Evolutionary conservation across 768 basidiomycete species (phyloP).

Genomic region (Phanerochaete sordida): DNA sequence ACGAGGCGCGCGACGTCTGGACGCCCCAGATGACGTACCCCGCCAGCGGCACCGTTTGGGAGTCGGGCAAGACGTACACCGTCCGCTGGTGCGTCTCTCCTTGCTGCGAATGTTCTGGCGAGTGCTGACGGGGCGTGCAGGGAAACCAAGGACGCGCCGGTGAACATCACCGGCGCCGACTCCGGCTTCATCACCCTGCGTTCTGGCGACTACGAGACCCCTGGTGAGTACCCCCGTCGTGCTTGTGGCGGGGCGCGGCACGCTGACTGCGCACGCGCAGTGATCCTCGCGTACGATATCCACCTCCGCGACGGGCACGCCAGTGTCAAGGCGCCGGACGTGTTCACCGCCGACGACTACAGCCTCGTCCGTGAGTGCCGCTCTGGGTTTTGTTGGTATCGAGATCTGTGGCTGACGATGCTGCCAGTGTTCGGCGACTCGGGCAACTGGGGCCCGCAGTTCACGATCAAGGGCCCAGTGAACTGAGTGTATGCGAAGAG

Average conservation of each 20-base stretch:
- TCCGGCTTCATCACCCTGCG: constrained; percentile 8
- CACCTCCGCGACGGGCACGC: constrained; percentile 5
- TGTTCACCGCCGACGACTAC: background rate
- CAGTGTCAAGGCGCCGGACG: background rate
- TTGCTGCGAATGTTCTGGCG: no score
- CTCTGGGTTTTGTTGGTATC: constrained; percentile 32
- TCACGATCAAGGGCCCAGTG: constrained; percentile 27
- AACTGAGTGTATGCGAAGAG: no score
- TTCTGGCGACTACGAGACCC: constrained; percentile 1
- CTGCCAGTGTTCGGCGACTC: constrained; percentile 49
- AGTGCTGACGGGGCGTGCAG: constrained; percentile 18
- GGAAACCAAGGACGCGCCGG: constrained; percentile 38
- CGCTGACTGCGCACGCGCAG: constrained; percentile 5
- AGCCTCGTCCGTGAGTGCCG: constrained; percentile 17
- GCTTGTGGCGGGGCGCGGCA: constrained; percentile 25
- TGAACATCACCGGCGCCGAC: constrained; percentile 35
- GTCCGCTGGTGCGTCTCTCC: constrained; percentile 36
- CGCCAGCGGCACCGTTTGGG: constrained; percentile 36
- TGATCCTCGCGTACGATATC: constrained; percentile 1
- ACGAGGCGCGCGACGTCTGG: constrained; percentile 35
- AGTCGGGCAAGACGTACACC: constrained; percentile 34
- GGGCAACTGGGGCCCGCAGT: constrained; percentile 38
- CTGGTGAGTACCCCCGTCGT: constrained; percentile 7
- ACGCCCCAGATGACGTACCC: constrained; percentile 42
- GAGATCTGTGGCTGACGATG: constrained; percentile 33